Conservation (phyloP, 768 basidiomycete species). For the Naematelia aurantialba region DNA sequence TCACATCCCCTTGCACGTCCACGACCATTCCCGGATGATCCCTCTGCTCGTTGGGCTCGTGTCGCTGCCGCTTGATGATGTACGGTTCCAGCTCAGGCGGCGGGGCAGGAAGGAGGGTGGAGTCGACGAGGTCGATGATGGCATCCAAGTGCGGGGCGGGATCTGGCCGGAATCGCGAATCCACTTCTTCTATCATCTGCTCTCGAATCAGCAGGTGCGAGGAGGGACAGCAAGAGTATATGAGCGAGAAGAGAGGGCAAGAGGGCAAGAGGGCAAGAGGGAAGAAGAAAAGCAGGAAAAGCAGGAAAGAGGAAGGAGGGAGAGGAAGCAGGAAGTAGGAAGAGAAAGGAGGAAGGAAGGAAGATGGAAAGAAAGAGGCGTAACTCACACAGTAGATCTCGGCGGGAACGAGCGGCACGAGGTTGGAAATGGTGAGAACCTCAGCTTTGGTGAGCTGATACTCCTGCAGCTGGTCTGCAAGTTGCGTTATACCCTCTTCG, state of each 20-base stretch:
- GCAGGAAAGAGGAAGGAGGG: neutral
- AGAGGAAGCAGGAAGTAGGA: neutral
- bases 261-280: neutral
- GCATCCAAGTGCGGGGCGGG: slow-evolving; percentile 65
- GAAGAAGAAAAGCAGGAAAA: neutral
- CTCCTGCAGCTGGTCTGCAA: slow-evolving; percentile 64
- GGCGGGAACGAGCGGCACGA: slow-evolving; percentile 73
- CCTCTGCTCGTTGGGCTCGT: neutral
- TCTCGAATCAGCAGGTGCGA: neutral
- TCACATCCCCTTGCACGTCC: neutral
- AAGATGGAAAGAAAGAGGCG: neutral
- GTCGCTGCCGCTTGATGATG: slow-evolving; percentile 7
- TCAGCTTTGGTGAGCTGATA: slow-evolving; percentile 82
- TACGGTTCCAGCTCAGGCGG: slow-evolving; percentile 20
- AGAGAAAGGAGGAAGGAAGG: neutral
- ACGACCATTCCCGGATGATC: neutral
- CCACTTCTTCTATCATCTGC: slow-evolving; percentile 87
- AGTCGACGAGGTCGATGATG: slow-evolving; percentile 52
- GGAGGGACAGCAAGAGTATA: too few relatives aligned
- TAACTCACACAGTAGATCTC: slow-evolving; percentile 79
- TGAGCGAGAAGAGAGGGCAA: neutral
- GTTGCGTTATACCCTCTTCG: slow-evolving; percentile 60
- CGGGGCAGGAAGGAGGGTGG: slow-evolving; percentile 19
- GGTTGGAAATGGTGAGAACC: slow-evolving; percentile 86
- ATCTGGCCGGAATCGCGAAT: slow-evolving; percentile 69